phyloP scores from a whole-genome alignment of 2,329 filamentous ascomycete species.

The Fusarium xylarioides region DNA sequence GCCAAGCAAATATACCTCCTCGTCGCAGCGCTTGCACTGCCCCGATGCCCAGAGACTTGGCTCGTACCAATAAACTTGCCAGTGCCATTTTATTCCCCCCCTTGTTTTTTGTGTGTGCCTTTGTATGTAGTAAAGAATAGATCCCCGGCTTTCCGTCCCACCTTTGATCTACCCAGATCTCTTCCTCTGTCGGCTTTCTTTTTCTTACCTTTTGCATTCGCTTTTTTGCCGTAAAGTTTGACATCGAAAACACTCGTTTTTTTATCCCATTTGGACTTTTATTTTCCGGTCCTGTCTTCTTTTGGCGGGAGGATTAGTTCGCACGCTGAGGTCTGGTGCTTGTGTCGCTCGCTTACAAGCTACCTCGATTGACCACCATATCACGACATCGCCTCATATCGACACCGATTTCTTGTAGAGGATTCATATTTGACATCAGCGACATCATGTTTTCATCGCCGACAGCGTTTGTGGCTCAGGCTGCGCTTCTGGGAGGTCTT shows the following conservation, averaged over 20 bases:
- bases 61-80: conserved; percentile 28
- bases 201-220: conserved; percentile 3
- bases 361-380: not conserved
- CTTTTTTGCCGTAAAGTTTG: conserved; percentile 2
- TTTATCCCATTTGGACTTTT: not conserved
- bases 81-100: not conserved
- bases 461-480: conserved; percentile 12
- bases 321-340: not conserved
- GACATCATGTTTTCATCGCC: conserved; percentile 10
- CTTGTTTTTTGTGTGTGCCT: not conserved
- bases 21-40: conserved; percentile 33
- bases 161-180: conserved; percentile 26
- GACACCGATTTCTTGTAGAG: not conserved
- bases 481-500: conserved; percentile 26
- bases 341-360: conserved; percentile 31
- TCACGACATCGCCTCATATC: not conserved
- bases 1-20: conserved; percentile 22
- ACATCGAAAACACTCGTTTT: conserved; percentile 13
- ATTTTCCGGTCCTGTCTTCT: not conserved
- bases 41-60: conserved; percentile 40
- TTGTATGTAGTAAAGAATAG: conserved; percentile 7
- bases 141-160: conserved; percentile 21
- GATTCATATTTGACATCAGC: not conserved
- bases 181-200: not conserved
- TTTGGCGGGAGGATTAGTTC: not conserved